phyloP scores from a whole-genome alignment of 768 basidiomycete genomes.

The Amanita inopinata region DNA sequence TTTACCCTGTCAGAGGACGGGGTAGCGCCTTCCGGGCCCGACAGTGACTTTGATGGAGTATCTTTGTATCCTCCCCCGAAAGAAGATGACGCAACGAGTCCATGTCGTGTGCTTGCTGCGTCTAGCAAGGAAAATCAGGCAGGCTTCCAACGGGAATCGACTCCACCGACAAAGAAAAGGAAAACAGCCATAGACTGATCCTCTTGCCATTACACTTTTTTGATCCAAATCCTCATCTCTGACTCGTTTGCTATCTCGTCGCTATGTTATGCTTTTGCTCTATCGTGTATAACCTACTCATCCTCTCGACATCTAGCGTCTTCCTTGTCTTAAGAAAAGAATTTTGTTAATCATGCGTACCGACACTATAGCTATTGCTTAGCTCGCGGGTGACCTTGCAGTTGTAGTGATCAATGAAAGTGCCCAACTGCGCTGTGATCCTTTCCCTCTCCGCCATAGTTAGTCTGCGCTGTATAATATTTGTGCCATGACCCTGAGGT shows the following conservation, averaged over 20 bases:
- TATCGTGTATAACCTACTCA: slow-evolving; percentile 13
- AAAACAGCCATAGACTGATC: slow-evolving; percentile 26
- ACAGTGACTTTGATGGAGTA: slow-evolving; percentile 24
- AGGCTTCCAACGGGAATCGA: slow-evolving; percentile 15
- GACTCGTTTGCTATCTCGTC: slow-evolving; percentile 16
- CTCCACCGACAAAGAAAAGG: slow-evolving; percentile 43
- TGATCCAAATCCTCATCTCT: neutral
- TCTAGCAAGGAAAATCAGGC: slow-evolving; percentile 7
- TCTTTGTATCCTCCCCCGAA: slow-evolving; percentile 21
- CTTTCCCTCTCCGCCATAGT: too few species aligned
- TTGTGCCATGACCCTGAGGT: too few species aligned
- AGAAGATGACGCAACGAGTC: slow-evolving; percentile 18
- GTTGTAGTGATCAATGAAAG: too few species aligned
- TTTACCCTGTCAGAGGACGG: slow-evolving; percentile 30
- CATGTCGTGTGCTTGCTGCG: slow-evolving; percentile 13
- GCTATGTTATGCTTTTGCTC: slow-evolving; percentile 20
- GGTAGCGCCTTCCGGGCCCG: slow-evolving; percentile 14
- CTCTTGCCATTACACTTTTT: slow-evolving; percentile 1
- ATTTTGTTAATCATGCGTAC: neutral
- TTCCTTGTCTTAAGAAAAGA: slow-evolving; percentile 3
- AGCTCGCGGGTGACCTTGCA: too few species aligned
- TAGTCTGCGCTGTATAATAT: neutral
- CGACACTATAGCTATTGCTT: neutral
- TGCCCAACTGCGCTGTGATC: too few species aligned
- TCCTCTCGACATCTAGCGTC: slow-evolving; percentile 8